Base-by-base conservation (phyloP, 169 alveolate genomes). In the Plasmodium sp. region DNA sequence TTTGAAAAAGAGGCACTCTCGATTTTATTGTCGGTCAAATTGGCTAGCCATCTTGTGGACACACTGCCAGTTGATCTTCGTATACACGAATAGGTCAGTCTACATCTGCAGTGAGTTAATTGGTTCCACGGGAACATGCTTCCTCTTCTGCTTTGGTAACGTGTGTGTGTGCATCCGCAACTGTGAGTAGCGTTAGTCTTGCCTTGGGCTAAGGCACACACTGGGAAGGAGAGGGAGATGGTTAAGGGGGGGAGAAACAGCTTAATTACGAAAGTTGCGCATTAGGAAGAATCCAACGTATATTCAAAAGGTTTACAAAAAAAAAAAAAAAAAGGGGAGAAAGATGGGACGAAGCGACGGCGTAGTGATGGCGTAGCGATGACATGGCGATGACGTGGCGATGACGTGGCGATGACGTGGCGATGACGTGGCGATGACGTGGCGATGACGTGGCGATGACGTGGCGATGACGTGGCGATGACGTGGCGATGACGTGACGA, bases 1-100 rank as follows among this genome's bases (percentile, higher is more conserved):
- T 85, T 85, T 10, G 93, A 77, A 34, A 71, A 85, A 48, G 62
- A 75, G 39, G 75, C 56, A 75, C 54, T 85, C 80, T 85, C 93
- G 80, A 31, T 39, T 75, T 85, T 85, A 75, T 74, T n/a, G 33
- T 62, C 62, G 5, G 81, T 75, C 27, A 45, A 85, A 48, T 85
- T 73, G 33, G 79, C 62, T 79, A 74, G 12, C 82, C 93, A 84
- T 41, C 36, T 33, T 31, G 16, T 9, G 75, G 72, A 45, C 33
- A 33, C 62, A n/a, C 54, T 73, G 14, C 36, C 58, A 5, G 48
- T 73, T 3, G 75, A 43, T 84, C 31, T 84, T 84, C 75, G 31
- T 16, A 34, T n/a, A 27, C 58, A 51, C 58, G 58, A 10, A 33
- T 54, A 43, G 22, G 45, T 71, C 54, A 75, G 39, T 75, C 71